Evolutionary conservation across 768 basidiomycete genomes (phyloP).

Genomic region (Coprinopsis strossmayeri): DNA sequence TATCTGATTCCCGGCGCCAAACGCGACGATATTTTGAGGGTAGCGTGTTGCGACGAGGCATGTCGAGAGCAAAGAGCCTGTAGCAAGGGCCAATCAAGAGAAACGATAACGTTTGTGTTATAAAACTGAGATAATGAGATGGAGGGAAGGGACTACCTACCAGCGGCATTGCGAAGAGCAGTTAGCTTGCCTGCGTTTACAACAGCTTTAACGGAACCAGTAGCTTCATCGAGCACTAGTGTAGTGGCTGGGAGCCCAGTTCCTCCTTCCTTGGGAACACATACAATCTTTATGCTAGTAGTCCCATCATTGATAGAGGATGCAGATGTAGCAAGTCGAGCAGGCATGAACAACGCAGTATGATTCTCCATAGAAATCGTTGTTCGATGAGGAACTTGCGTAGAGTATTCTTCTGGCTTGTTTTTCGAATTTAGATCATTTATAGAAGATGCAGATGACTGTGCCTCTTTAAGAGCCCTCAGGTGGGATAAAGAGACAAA

Average conservation of each 20-base stretch:
- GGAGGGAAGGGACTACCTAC: conserved; percentile 28
- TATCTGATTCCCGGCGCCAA: conserved; percentile 72
- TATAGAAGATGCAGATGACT: neutral
- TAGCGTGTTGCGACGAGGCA: conserved; percentile 36
- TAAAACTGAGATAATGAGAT: neutral
- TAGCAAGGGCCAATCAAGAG: neutral
- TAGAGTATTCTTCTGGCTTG: conserved; percentile 15
- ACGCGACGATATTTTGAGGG: conserved; percentile 47
- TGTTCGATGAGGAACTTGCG: conserved; percentile 53
- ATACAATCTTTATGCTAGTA: conserved; percentile 77
- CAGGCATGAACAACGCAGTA: conserved; percentile 79
- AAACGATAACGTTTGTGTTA: no score
- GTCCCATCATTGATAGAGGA: neutral
- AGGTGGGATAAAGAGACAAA: conserved; percentile 38
- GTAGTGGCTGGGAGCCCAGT: conserved; percentile 74
- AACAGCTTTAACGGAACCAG: conserved; percentile 65
- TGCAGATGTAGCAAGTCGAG: conserved; percentile 32
- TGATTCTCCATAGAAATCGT: conserved; percentile 47
- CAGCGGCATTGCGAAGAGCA: conserved; percentile 77
- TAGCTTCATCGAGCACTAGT: conserved; percentile 63
- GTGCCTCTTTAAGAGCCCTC: conserved; percentile 8
- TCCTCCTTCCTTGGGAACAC: conserved; percentile 45
- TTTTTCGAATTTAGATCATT: neutral
- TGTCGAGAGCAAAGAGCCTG: conserved; percentile 67
- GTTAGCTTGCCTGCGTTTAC: conserved; percentile 77